phyloP scores from a whole-genome alignment of 2,329 filamentous ascomycete species.

The Fusarium haematococcum region DNA sequence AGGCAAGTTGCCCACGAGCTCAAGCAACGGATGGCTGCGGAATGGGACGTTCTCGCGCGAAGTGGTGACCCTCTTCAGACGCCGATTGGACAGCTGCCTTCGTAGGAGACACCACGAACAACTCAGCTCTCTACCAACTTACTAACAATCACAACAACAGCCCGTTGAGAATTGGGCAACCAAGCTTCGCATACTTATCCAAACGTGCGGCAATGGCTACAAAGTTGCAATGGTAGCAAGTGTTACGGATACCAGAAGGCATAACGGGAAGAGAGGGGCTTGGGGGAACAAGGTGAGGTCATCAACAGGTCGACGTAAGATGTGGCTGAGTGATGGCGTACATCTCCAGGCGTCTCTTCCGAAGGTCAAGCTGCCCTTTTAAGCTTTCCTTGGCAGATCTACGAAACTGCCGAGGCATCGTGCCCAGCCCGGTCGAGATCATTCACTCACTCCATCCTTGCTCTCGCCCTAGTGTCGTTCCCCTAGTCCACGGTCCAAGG shows the following conservation, averaged over 20 bases:
- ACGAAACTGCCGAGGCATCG: conserved; percentile 3
- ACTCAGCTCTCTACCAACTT: conserved; percentile 25
- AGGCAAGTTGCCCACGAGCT: conserved; percentile 6
- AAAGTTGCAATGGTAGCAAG: neutral
- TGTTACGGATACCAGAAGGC: neutral
- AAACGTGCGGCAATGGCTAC: conserved; percentile 28
- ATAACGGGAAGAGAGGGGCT: neutral
- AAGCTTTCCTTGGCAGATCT: conserved; percentile 30
- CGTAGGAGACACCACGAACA: conserved; percentile 11
- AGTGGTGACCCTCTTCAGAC: conserved; percentile 22
- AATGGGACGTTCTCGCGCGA: neutral
- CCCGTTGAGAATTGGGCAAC: neutral
- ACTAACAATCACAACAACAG: neutral
- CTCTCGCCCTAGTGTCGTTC: conserved; percentile 4
- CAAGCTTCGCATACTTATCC: neutral
- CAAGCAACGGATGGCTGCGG: neutral
- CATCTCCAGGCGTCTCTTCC: neutral
- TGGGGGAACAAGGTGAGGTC: neutral
- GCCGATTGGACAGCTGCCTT: conserved; percentile 21
- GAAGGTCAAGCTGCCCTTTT: neutral
- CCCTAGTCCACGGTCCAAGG: neutral
- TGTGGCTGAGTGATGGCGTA: neutral
- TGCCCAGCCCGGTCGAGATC: conserved; percentile 6
- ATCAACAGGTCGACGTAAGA: neutral
- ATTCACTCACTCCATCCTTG: neutral